phyloP scores from a whole-genome alignment of 164 flowering plant species.

The Tinospora cordifolia region DNA sequence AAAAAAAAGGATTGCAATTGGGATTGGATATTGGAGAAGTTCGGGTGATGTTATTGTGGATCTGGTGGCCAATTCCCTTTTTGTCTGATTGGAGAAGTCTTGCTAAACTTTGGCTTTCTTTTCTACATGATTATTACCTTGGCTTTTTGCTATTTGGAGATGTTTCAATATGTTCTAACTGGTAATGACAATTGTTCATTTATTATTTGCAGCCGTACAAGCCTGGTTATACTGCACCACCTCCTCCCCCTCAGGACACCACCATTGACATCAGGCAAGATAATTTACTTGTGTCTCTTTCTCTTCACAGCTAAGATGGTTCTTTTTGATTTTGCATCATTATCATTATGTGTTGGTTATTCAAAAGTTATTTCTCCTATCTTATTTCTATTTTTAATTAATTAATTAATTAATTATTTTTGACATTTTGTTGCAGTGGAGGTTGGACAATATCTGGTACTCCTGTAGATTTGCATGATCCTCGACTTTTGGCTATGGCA shows the following conservation, averaged over 20 bases:
- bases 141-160: background rate
- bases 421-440: conserved; percentile 42
- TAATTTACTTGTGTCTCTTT: background rate
- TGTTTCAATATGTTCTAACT: background rate
- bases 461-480: conserved; percentile 73
- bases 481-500: conserved; percentile 87
- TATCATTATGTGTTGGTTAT: background rate
- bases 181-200: background rate
- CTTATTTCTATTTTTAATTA: background rate
- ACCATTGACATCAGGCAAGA: conserved; percentile 73
- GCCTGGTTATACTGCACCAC: conserved; percentile 83
- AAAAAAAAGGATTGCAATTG: no score
- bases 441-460: conserved; percentile 86
- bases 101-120: background rate
- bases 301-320: background rate
- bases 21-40: background rate
- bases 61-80: no score
- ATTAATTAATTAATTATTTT: no score
- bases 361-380: background rate
- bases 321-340: background rate
- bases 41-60: background rate
- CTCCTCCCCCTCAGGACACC: conserved; percentile 40
- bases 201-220: conserved; percentile 51
- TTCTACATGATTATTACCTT: background rate
- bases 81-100: background rate